phyloP scores from a whole-genome alignment of 106 monocot genomes.

The Platanthera guangdongensis region DNA sequence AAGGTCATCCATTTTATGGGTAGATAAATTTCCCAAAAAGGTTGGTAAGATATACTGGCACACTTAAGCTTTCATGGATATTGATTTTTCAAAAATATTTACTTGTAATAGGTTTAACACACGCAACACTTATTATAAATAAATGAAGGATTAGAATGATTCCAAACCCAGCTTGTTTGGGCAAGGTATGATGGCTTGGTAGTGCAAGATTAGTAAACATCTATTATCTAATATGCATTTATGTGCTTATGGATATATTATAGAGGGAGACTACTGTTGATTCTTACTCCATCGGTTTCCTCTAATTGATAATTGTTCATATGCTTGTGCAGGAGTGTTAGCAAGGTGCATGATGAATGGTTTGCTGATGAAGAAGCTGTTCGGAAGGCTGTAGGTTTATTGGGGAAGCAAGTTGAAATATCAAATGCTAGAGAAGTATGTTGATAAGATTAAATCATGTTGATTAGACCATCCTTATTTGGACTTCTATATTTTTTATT shows the following conservation, averaged over 20 bases:
- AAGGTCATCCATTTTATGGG: background rate
- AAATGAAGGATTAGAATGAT: background rate
- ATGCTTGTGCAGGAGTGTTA: conserved; percentile 39
- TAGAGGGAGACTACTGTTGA: background rate
- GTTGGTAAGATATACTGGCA: background rate
- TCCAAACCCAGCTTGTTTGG: background rate
- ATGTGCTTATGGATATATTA: background rate
- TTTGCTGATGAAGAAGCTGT: conserved; percentile 61
- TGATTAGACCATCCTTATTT: background rate
- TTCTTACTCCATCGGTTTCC: background rate
- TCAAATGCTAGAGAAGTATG: conserved; percentile 38
- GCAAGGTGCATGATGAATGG: conserved; percentile 69
- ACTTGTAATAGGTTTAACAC: background rate
- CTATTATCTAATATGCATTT: background rate
- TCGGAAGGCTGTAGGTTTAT: conserved; percentile 48
- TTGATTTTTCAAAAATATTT: background rate
- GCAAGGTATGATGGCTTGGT: background rate
- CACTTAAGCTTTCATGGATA: background rate
- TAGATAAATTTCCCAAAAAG: background rate
- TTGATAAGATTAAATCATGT: conserved; percentile 1
- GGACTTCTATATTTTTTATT: background rate
- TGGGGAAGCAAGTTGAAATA: conserved; percentile 34
- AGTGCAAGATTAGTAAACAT: background rate
- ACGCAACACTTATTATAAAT: background rate
- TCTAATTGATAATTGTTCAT: conserved; percentile 1